phyloP scores from a whole-genome alignment of 768 basidiomycete species.

The Daedalea quercina region DNA sequence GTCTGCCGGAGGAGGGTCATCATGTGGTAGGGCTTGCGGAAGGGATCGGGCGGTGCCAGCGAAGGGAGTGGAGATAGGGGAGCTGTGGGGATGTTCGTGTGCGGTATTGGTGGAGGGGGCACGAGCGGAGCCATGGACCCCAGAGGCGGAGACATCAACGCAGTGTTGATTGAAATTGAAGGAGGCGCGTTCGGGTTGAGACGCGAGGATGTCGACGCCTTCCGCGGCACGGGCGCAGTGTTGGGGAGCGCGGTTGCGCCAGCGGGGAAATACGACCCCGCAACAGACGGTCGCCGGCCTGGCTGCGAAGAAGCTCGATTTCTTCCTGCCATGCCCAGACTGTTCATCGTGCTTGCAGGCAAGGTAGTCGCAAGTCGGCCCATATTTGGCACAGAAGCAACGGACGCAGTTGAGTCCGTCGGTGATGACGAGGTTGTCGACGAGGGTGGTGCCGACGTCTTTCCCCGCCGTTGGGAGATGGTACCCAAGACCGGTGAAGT shows the following conservation, averaged over 20 bases:
- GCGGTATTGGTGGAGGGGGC: constrained; percentile 41
- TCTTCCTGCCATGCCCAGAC: constrained; percentile 34
- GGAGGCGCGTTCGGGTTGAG: constrained; percentile 43
- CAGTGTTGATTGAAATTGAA: constrained; percentile 44
- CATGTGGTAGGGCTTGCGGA: constrained; percentile 86
- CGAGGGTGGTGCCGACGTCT: constrained; percentile 50
- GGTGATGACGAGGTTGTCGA: constrained; percentile 27
- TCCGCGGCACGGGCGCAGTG: constrained; percentile 38
- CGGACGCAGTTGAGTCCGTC: constrained; percentile 31
- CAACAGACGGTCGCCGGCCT: constrained; percentile 57
- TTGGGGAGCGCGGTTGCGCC: constrained; percentile 40
- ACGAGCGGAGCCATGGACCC: constrained; percentile 31
- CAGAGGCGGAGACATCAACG: constrained; percentile 36
- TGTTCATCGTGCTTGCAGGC: constrained; percentile 32
- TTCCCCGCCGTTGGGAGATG: constrained; percentile 61
- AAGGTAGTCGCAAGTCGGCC: constrained; percentile 25
- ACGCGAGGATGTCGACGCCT: constrained; percentile 51
- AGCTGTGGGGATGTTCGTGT: constrained; percentile 58
- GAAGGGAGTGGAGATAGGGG: constrained; percentile 78
- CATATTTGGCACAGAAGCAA: constrained; percentile 24
- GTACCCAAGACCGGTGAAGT: constrained; percentile 54
- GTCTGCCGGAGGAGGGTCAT: constrained; percentile 76
- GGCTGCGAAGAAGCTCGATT: constrained; percentile 74
- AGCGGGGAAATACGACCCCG: constrained; percentile 41
- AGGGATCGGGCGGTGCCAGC: constrained; percentile 59